Percentiles rank a stretch among this genome's conserved stretches.
Conservation (phyloP, 441 rosid species). For the Isatis lusitanica region DNA sequence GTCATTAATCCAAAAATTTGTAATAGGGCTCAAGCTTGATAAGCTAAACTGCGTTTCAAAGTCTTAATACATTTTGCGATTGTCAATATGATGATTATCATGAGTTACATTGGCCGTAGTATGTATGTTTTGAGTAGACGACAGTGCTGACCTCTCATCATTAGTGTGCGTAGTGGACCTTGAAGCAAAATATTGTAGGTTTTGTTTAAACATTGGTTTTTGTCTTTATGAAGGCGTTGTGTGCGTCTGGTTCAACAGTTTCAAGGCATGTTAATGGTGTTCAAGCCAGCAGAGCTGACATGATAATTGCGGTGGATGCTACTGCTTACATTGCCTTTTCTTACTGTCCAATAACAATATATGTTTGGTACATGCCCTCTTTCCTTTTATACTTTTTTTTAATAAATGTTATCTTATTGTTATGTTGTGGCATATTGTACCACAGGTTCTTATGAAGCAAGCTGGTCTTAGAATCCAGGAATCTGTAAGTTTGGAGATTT, state of each 20-base stretch:
- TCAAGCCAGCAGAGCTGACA: slow-evolving; percentile 79
- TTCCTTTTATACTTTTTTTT: not conserved
- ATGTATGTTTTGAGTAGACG: not conserved
- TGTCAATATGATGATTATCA: slow-evolving; percentile 11
- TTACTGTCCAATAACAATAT: not conserved
- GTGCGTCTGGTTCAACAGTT: slow-evolving; percentile 60
- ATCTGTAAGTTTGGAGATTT: slow-evolving; percentile 48
- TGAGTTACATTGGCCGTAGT: not conserved
- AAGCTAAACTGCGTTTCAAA: not conserved
- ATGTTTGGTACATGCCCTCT: not conserved
- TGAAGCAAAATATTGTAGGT: slow-evolving; percentile 4
- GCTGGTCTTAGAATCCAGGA: slow-evolving; percentile 86
- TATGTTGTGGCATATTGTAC: slow-evolving; percentile 17
- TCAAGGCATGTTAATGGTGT: slow-evolving; percentile 81
- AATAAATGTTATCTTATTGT: not conserved
- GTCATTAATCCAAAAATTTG: not conserved
- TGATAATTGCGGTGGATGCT: slow-evolving; percentile 83
- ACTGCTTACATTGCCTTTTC: not conserved
- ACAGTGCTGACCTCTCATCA: slow-evolving; percentile 6
- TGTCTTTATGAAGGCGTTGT: slow-evolving; percentile 60
- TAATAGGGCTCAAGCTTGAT: not conserved
- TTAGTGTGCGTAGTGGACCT: not conserved
- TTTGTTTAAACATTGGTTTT: not conserved
- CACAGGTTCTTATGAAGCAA: slow-evolving; percentile 87
- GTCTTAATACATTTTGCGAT: not conserved